phyloP scores from a whole-genome alignment of 2,329 filamentous ascomycete genomes.

The Colletotrichum sojae region DNA sequence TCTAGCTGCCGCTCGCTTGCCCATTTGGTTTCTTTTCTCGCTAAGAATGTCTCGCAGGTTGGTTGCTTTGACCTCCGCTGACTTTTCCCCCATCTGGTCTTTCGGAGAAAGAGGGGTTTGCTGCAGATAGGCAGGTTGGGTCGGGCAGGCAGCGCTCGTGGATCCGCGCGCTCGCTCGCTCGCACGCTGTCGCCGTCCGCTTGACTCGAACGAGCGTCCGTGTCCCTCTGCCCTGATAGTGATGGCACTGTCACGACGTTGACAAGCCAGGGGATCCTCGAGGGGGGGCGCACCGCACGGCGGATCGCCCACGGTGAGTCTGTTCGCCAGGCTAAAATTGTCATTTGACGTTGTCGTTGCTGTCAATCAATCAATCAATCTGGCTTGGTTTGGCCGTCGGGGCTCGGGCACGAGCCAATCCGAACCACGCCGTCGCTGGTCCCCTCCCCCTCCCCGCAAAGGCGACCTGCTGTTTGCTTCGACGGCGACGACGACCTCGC shows the following conservation, averaged over 20 bases:
- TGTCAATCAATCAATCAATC: slow-evolving; percentile 13
- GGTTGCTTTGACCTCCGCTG: slow-evolving; percentile 25
- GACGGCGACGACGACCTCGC: slow-evolving; percentile 7
- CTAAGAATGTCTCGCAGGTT: slow-evolving; percentile 29
- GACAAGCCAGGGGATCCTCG: slow-evolving; percentile 38
- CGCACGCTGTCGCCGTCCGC: slow-evolving; percentile 13
- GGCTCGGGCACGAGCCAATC: slow-evolving; percentile 15
- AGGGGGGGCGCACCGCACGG: not conserved
- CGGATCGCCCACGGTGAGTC: slow-evolving; percentile 28
- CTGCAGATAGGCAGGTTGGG: not conserved
- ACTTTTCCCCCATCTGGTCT: too few species aligned
- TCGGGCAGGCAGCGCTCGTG: slow-evolving; percentile 7
- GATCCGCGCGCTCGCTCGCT: slow-evolving; percentile 12
- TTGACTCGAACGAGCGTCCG: slow-evolving; percentile 36
- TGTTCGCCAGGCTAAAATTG: slow-evolving; percentile 24
- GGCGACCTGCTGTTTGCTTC: slow-evolving; percentile 2
- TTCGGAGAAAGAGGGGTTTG: slow-evolving; percentile 3
- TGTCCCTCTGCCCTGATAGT: slow-evolving; percentile 14
- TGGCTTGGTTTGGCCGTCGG: not conserved
- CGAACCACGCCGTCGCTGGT: too few species aligned
- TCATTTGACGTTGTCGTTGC: slow-evolving; percentile 1
- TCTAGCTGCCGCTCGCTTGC: not conserved
- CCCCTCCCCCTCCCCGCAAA: not conserved
- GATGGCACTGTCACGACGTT: slow-evolving; percentile 27
- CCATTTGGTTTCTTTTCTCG: slow-evolving; percentile 28